A percentile compares a stretch with the other conserved stretches of the same genome.
phyloP scores from a whole-genome alignment of 2,329 filamentous ascomycete species.

The Exserohilum rostratum region DNA sequence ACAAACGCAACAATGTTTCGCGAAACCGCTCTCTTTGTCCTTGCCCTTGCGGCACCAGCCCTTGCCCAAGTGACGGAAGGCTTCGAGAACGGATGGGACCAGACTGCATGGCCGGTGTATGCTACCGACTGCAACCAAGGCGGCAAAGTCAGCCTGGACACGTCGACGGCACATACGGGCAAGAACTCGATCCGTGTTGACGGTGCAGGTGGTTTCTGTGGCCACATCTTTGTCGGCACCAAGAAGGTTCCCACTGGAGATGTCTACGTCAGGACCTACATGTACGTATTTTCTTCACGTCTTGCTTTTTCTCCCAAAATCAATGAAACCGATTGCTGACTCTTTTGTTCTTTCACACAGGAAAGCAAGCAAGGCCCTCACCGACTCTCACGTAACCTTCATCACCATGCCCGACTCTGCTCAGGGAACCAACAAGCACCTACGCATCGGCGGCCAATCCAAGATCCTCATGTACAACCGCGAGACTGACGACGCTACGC shows the following conservation, averaged over 20 bases:
- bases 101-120: conserved; percentile 64
- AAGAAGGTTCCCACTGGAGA: conserved; percentile 62
- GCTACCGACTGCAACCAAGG: conserved; percentile 66
- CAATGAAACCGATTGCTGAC: background rate
- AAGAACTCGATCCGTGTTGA: conserved; percentile 78
- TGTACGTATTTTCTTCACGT: conserved; percentile 54
- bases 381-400: conserved; percentile 65
- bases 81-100: conserved; percentile 65
- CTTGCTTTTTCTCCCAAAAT: background rate
- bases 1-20: conserved; percentile 49
- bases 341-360: conserved; percentile 44
- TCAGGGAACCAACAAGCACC: conserved; percentile 63
- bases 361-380: conserved; percentile 63
- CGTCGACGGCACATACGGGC: conserved; percentile 58
- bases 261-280: conserved; percentile 61
- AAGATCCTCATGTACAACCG: conserved; percentile 70
- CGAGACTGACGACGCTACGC: conserved; percentile 66
- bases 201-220: conserved; percentile 63
- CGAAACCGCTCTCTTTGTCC: conserved; percentile 53
- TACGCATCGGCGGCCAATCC: conserved; percentile 66
- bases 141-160: conserved; percentile 63
- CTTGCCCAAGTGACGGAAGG: conserved; percentile 61
- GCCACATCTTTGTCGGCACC: conserved; percentile 67
- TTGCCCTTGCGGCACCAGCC: conserved; percentile 56
- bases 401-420: conserved; percentile 68